Percentiles rank a stretch among this genome's conserved stretches.
Evolutionary conservation across 805 yeast genomes (phyloP).

Genomic region (Metschnikowia proteae): DNA sequence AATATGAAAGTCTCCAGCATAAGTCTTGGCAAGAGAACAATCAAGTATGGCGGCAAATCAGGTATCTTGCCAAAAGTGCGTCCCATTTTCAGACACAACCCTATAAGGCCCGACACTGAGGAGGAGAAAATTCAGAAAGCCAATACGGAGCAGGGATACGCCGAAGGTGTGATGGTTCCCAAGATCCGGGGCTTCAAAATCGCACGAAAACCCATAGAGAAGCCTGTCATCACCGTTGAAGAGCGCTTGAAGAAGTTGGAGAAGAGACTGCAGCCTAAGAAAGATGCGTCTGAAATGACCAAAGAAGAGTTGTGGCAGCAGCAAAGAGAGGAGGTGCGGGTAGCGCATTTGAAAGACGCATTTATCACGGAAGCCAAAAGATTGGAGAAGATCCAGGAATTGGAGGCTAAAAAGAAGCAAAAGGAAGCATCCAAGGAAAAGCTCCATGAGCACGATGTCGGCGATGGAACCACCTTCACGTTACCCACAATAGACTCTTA

Average conservation of each 20-base stretch:
- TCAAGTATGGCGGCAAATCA: conserved; percentile 60
- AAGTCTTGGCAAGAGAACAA: conserved; percentile 46
- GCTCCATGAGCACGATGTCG: conserved; percentile 33
- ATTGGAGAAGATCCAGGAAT: conserved; percentile 36
- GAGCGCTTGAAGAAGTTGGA: conserved; percentile 54
- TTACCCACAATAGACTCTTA: conserved; percentile 74
- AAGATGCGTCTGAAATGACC: conserved; percentile 29
- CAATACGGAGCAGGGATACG: conserved; percentile 59
- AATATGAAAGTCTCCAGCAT: conserved; percentile 14
- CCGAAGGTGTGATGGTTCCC: conserved; percentile 67
- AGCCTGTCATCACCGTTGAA: conserved; percentile 55
- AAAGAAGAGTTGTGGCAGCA: conserved; percentile 43
- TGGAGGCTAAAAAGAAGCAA: conserved; percentile 27
- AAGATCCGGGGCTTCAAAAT: conserved; percentile 43
- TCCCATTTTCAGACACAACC: conserved; percentile 62
- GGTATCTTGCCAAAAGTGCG: conserved; percentile 82
- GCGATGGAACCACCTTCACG: conserved; percentile 59
- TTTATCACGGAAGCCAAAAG: conserved; percentile 51
- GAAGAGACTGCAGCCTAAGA: conserved; percentile 35
- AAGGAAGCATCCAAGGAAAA: conserved; percentile 25
- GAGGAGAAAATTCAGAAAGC: conserved; percentile 40
- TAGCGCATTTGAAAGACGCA: conserved; percentile 64
- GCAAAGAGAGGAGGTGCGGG: conserved; percentile 62
- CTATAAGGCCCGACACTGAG: conserved; percentile 50
- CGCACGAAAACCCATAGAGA: conserved; percentile 51